Evolutionary conservation across 1,139 yeast genomes (phyloP).

Genomic region (Saccharomyces hybrid): DNA sequence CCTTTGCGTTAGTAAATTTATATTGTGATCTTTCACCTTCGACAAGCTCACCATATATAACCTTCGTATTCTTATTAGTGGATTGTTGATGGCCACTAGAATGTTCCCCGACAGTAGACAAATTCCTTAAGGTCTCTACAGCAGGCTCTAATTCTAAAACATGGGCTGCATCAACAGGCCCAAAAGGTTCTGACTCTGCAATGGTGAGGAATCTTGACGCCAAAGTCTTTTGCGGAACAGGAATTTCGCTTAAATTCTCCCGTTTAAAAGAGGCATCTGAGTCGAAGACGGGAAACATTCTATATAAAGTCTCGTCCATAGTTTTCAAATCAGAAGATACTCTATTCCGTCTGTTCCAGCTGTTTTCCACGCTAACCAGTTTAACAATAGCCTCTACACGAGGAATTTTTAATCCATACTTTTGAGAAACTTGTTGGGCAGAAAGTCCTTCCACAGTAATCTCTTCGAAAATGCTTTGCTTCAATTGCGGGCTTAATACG

Average conservation of each 20-base stretch:
- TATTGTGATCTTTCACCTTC: slow-evolving; percentile 57
- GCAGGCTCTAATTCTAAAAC: slow-evolving; percentile 83
- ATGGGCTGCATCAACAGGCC: slow-evolving; percentile 93
- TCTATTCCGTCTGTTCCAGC: slow-evolving; percentile 45
- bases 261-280: slow-evolving; percentile 35
- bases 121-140: slow-evolving; percentile 57
- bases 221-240: slow-evolving; percentile 77
- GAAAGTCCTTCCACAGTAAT: slow-evolving; percentile 46
- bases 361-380: slow-evolving; percentile 56
- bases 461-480: slow-evolving; percentile 52
- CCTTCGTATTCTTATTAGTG: slow-evolving; percentile 16
- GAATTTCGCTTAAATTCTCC: slow-evolving; percentile 87
- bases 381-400: slow-evolving; percentile 80
- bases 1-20: slow-evolving; percentile 67
- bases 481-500: slow-evolving; percentile 51
- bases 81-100: slow-evolving; percentile 29
- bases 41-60: slow-evolving; percentile 30
- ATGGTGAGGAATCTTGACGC: slow-evolving; percentile 80
- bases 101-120: slow-evolving; percentile 51
- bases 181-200: slow-evolving; percentile 95
- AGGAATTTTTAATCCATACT: slow-evolving; percentile 72
- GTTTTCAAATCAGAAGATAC: slow-evolving; percentile 45
- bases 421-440: slow-evolving; percentile 70
- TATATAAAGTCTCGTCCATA: slow-evolving; percentile 57
- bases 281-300: slow-evolving; percentile 72